Conservation (phyloP, 768 basidiomycete genomes). For the Psilocybe cubensis region DNA sequence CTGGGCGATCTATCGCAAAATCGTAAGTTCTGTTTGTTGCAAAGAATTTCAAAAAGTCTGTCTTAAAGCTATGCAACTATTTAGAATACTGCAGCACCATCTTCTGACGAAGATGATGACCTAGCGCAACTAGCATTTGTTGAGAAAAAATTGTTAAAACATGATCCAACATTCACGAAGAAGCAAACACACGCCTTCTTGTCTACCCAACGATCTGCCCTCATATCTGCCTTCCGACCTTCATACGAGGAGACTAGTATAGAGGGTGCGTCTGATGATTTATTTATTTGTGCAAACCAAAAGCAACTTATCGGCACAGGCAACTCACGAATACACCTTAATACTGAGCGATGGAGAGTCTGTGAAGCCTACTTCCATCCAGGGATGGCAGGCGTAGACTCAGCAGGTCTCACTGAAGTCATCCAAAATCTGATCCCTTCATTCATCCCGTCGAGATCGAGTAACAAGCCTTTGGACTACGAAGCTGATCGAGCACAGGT, state of each 20-base stretch:
- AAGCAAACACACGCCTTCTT: constrained; percentile 84
- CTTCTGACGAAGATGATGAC: constrained; percentile 94
- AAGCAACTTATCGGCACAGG: constrained; percentile 39
- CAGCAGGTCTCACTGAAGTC: constrained; percentile 93
- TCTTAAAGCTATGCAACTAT: not conserved
- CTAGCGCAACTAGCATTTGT: constrained; percentile 68
- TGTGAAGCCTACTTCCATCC: constrained; percentile 95
- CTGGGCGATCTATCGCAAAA: constrained; percentile 97
- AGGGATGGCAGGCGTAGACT: constrained; percentile 92
- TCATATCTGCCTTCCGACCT: constrained; percentile 86
- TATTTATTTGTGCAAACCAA: no score
- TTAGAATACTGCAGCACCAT: constrained; percentile 70
- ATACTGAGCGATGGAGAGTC: constrained; percentile 87
- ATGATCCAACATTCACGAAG: constrained; percentile 85
- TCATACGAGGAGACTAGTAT: constrained; percentile 76
- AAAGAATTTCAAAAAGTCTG: not conserved
- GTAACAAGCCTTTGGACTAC: constrained; percentile 51
- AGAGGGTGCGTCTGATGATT: constrained; percentile 58
- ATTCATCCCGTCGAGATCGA: constrained; percentile 26
- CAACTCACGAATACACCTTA: constrained; percentile 81
- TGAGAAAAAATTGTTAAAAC: constrained; percentile 77
- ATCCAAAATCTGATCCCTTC: constrained; percentile 73
- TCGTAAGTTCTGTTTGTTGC: constrained; percentile 53
- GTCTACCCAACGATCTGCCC: constrained; percentile 76
- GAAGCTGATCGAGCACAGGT: constrained; percentile 67